These are phyloP conservation scores for Alternaria solani DNA, from an alignment of 2,329 filamentous ascomycete genomes.

Conservation along the genomic window DNA sequence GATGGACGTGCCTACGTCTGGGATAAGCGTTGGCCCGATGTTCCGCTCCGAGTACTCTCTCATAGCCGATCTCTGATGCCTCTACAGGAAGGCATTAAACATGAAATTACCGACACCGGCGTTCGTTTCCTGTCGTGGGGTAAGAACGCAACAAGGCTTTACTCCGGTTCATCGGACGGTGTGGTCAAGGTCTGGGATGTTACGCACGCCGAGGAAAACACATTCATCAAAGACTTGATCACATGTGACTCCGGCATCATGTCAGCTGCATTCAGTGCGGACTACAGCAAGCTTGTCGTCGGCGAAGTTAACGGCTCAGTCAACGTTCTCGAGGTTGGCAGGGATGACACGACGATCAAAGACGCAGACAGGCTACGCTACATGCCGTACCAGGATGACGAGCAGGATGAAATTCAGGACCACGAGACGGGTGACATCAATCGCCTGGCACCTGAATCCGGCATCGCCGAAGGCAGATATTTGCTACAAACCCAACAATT, in stretches of 20 bases:
- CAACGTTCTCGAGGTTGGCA: constrained; percentile 59
- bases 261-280: constrained; percentile 65
- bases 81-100: constrained; percentile 52
- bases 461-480: constrained; percentile 30
- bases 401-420: constrained; percentile 5
- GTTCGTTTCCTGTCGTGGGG: constrained; percentile 67
- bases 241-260: constrained; percentile 63
- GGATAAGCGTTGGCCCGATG: constrained; percentile 61
- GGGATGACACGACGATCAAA: constrained; percentile 40
- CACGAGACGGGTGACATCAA: not conserved
- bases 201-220: constrained; percentile 59
- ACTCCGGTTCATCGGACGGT: constrained; percentile 69
- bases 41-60: constrained; percentile 58
- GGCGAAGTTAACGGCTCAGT: constrained; percentile 66
- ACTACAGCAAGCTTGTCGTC: constrained; percentile 63
- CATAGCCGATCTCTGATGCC: constrained; percentile 63
- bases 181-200: constrained; percentile 68
- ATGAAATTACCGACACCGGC: constrained; percentile 65
- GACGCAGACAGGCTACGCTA: constrained; percentile 43
- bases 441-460: constrained; percentile 30
- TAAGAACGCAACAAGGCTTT: constrained; percentile 60
- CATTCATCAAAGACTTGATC: constrained; percentile 60
- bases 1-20: constrained; percentile 68
- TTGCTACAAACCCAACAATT: constrained; percentile 49
- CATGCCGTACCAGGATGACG: constrained; percentile 28